phyloP scores from a whole-genome alignment of 179 eudicot species.

The Silene noctiflora region DNA sequence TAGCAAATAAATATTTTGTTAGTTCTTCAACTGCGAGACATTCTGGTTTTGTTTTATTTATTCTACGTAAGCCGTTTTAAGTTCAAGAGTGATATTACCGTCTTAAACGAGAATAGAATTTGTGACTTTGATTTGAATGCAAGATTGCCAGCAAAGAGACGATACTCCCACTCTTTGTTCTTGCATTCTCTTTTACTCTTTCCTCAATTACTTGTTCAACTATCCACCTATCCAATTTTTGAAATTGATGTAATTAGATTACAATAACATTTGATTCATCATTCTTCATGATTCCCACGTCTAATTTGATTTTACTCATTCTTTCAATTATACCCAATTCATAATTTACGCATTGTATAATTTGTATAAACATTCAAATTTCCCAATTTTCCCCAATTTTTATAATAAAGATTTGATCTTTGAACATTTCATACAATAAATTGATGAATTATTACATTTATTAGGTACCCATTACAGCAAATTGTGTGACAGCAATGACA shows the following conservation, averaged over 20 bases:
- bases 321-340: conserved; percentile 17
- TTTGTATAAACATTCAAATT: background rate
- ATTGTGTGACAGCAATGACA: conserved; percentile 41
- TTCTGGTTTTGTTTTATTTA: too few species aligned
- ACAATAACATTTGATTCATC: too few species aligned
- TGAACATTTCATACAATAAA: conserved; percentile 17
- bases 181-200: background rate
- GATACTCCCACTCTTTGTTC: background rate
- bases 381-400: background rate
- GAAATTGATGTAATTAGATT: background rate
- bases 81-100: too few species aligned
- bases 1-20: too few species aligned
- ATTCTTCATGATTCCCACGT: conserved; percentile 41
- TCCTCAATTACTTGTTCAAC: background rate
- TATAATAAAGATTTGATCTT: conserved; percentile 17
- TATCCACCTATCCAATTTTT: background rate
- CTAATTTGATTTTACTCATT: conserved; percentile 28
- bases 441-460: conserved; percentile 6
- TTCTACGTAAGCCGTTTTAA: too few species aligned
- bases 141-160: conserved; percentile 5
- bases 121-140: too few species aligned
- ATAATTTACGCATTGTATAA: conserved; percentile 2
- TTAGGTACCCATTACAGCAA: conserved; percentile 7
- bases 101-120: too few species aligned
- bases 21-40: too few species aligned